Base-by-base conservation (phyloP, 2,329 filamentous ascomycete species). In the Verticillium longisporum region DNA sequence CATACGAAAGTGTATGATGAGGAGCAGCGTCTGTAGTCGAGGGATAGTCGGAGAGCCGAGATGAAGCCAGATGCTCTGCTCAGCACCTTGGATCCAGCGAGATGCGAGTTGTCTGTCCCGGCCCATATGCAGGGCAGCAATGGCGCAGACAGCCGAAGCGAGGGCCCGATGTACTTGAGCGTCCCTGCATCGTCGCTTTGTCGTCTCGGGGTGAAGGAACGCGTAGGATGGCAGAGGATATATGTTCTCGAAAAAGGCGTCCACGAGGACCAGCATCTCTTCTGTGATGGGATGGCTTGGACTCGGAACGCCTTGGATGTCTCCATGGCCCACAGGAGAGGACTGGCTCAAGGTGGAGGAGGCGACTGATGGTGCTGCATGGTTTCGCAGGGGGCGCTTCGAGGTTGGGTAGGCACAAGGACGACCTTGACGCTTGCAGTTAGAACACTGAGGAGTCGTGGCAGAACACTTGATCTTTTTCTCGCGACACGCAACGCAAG, bases 1-100 rank as follows among this genome's bases (percentile, higher is more conserved):
- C 50, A 78, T 76, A 45, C 75, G 74, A 60, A 79, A 78, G 63
- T 77, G 76, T 60, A 80, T 77, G 61, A 79, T 72, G 21, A 80
- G 70, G 36, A 79, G 69, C 11, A 80, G 71, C 10, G 78, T 77
- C 63, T 80, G 78, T 1, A 74, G 66, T 6, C 72, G 62, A 4
- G 63, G 55, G 34, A 68, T 64, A 1, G 67, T 63, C 0, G 71
- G 72, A 4, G 66, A 68, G 14, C 71, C 71, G 5, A 74, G 65
- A 15, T 72, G 68, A 34, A 70, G 65, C 53, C 73, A 63, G n/a
- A 74, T 67, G 1, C 66, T 64, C 58, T 70, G 67, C 63, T 74
- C 72, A 3, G 72, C 72, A 34, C 67, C 66, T 41, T 70, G 67
- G 9, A 68, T 67, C 72, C 73, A 74, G 0, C 66, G 57, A 65